Evolutionary conservation across 129 eudicot species (phyloP).

Genomic region (Lactuca sativa): DNA sequence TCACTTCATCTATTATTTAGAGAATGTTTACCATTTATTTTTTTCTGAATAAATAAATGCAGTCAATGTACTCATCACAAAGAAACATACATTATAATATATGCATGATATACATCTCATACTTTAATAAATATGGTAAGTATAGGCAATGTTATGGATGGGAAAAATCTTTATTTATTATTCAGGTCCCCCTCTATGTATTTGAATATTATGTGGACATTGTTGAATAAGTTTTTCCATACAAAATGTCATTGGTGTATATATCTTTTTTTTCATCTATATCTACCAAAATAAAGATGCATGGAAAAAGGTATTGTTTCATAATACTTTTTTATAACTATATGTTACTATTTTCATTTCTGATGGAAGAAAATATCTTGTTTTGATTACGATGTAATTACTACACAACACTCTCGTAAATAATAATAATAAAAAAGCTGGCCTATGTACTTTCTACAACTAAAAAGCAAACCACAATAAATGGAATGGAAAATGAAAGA

Average conservation of each 20-base stretch:
- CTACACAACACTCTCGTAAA: too few relatives aligned
- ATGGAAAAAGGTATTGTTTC: background rate
- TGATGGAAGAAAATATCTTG: conserved; percentile 1
- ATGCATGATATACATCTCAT: conserved; percentile 9
- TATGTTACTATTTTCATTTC: background rate
- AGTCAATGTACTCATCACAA: conserved; percentile 22
- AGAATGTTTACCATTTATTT: background rate
- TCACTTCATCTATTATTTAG: conserved; percentile 11
- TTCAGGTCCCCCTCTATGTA: conserved; percentile 3
- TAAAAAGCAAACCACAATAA: conserved; percentile 1
- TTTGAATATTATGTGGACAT: conserved; percentile 13
- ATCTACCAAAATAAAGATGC: conserved; percentile 10
- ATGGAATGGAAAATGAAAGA: background rate
- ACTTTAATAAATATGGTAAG: conserved; percentile 12
- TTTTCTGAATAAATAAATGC: background rate
- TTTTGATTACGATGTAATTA: background rate
- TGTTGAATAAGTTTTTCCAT: conserved; percentile 5
- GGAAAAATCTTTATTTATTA: conserved; percentile 9
- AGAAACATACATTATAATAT: conserved; percentile 3
- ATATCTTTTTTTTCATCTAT: background rate
- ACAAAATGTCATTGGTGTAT: background rate
- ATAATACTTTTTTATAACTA: background rate
- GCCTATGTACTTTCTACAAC: background rate
- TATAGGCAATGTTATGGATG: background rate
- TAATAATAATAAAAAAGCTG: background rate